Conservation (phyloP, 2,329 filamentous ascomycete genomes). For the Fusarium sublunatum region DNA sequence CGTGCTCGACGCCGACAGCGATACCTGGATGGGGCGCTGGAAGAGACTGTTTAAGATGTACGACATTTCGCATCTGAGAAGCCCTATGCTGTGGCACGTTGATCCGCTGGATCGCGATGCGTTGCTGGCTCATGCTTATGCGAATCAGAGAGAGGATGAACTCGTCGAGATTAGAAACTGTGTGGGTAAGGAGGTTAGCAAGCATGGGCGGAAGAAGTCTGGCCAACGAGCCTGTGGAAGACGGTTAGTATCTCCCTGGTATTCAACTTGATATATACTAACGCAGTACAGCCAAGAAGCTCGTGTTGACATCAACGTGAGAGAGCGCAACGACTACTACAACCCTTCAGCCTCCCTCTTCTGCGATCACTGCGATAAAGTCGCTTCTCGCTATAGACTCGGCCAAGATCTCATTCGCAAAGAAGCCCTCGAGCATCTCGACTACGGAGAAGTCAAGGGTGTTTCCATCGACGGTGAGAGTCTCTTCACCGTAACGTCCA, state of each 20-base stretch:
- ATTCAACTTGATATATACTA: background rate
- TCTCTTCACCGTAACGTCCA: slow-evolving; percentile 73
- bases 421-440: slow-evolving; percentile 70
- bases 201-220: slow-evolving; percentile 78
- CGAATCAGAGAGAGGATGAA: slow-evolving; percentile 69
- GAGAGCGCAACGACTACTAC: slow-evolving; percentile 77
- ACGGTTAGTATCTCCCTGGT: slow-evolving; percentile 53
- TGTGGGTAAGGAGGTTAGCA: slow-evolving; percentile 83
- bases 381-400: slow-evolving; percentile 65
- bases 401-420: slow-evolving; percentile 66
- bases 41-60: slow-evolving; percentile 74
- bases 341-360: slow-evolving; percentile 72
- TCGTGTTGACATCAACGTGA: slow-evolving; percentile 68
- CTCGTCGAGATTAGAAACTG: slow-evolving; percentile 77
- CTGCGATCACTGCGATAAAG: slow-evolving; percentile 68
- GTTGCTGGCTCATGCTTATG: slow-evolving; percentile 75
- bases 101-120: slow-evolving; percentile 81
- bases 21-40: slow-evolving; percentile 78
- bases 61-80: slow-evolving; percentile 77
- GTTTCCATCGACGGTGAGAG: slow-evolving; percentile 60
- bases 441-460: slow-evolving; percentile 63
- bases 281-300: slow-evolving; percentile 52
- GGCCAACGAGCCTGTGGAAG: slow-evolving; percentile 51
- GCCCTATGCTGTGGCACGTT: slow-evolving; percentile 85
- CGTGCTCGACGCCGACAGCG: slow-evolving; percentile 73